Base-by-base conservation (phyloP, 495 filamentous ascomycete species). In the Penicillium bialowiezense region DNA sequence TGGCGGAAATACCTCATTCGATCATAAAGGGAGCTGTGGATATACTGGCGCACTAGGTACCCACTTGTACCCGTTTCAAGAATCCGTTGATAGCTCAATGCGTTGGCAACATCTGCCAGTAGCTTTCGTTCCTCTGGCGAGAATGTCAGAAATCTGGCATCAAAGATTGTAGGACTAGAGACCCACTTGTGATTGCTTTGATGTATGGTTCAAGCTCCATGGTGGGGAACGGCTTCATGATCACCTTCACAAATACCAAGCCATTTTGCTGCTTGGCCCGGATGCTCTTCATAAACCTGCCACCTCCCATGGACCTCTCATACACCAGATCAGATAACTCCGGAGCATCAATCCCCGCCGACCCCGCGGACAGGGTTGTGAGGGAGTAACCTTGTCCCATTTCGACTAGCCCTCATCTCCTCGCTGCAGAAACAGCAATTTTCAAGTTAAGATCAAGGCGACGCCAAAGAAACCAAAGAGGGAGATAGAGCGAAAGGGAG, bases 381-480 rank as follows among this genome's bases (percentile, higher is more conserved):
- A 95, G 79, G 54, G 95, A 97, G 70, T 95, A 97, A 60, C 88
- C 90, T 77, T 99, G 95, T 48, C 95, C 95, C 95, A 99, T 99
- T 64, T 58, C 41, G 55, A 52, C 54, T 44, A 51, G 28, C 45
- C 63, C 54, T 69, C 69, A 74, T 74, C 55, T 67, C 71, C 66
- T 33, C 44, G 34, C 48, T 50, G 44, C 9, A 41, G n/a, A 44
- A 9, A 9, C 13, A 33, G 38, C 19, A 26, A 48, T 34, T 41
- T 34, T 42, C 38, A 34, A 17, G n/a, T 3, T 26, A 26, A 26
- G 37, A 40, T 20, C 18, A 15, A 31, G 12, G n/a, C n/a, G n/a
- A n/a, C n/a, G n/a, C n/a, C n/a, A n/a, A n/a, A n/a, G n/a, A n/a
- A n/a, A 8, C 23, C 3, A 26, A 26, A 26, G 23, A 26, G 8